Evolutionary conservation across 2,329 filamentous ascomycete genomes (phyloP).

Genomic region (Gnomoniopsis smithogilvyi): DNA sequence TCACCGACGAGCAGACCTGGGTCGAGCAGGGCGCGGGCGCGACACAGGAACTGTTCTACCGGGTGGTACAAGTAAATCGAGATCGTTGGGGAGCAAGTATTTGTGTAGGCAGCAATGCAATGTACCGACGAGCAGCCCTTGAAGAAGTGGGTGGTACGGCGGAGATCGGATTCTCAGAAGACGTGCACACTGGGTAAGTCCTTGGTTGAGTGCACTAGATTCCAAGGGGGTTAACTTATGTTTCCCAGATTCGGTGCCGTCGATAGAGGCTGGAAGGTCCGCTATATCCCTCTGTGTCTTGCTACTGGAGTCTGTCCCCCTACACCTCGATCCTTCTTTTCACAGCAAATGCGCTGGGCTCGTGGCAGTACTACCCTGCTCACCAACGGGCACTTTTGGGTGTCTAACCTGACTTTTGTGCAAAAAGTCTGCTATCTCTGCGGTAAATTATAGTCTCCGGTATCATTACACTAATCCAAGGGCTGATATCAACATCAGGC

Average conservation of each 20-base stretch:
- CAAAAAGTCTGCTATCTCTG: conserved; percentile 40
- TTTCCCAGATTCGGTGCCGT: conserved; percentile 33
- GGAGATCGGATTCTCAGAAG: conserved; percentile 40
- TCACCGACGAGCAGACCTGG: conserved; percentile 37
- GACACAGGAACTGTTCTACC: conserved; percentile 40
- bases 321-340: conserved; percentile 38
- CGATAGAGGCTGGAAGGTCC: conserved; percentile 39
- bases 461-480: too few relatives aligned
- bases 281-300: conserved; percentile 37
- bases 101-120: conserved; percentile 39
- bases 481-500: conserved; percentile 16
- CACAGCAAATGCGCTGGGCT: conserved; percentile 42
- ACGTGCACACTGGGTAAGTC: conserved; percentile 38
- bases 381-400: conserved; percentile 38
- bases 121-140: conserved; percentile 36
- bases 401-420: conserved; percentile 32
- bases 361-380: conserved; percentile 37
- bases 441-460: conserved; percentile 22
- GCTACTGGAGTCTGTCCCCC: conserved; percentile 41
- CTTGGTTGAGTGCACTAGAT: too few relatives aligned
- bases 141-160: conserved; percentile 38
- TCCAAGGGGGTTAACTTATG: neutral
- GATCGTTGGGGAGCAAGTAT: conserved; percentile 38
- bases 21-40: conserved; percentile 40
- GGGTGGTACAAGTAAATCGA: conserved; percentile 38